Evolutionary conservation across 345 rosid species (phyloP), one percentile per base, ranked within the genome.

Genomic region (Dipteronia dyeriana): DNA sequence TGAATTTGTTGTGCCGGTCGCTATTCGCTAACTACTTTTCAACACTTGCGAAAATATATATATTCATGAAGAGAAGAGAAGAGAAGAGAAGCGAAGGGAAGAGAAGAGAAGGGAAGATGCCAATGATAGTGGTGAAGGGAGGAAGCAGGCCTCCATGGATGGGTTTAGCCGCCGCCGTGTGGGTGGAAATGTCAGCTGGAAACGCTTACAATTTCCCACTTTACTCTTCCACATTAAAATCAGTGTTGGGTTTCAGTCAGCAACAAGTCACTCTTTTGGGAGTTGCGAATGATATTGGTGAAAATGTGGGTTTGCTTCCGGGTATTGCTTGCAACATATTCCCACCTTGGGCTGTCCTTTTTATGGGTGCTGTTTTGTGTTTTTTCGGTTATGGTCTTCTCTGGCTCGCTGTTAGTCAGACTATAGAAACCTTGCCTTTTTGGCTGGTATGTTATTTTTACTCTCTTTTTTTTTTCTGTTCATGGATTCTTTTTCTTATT

Each of bases 61-160:
- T 34, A 34, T 34, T 34, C 38, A 4, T 34, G 6, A 34, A 29
- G 31, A 2, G 31, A 29, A 29, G 31, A 29, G 31, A 29, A 29
- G 31, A 29, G 31, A 29, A 34, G 34, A 31, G 34, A 3, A 31
- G 34, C 3, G 34, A 31, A 31, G n/a, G n/a, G 31, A 29, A 29
- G 31, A 29, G 31, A 29, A 34, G 38, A 34, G 6, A 34, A 34
- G 38, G 11, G 49, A 45, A 10, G 49, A 45, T 45, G 49, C 49
- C 49, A 2, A 45, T 3, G 12, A 59, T 75, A 23, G 88, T 78
- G 45, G 85, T 91, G 4, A 96, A 94, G 83, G 84, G 85, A 2
- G 98, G 99, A 53, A 96, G 92, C 76, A 86, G 98, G 76, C 99
- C 99, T 11, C 99, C 99, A 2, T 96, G 99, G 99, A 92, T 94